These are phyloP conservation scores for Eucalyptus sideroxylon DNA, from an alignment of 345 rosid genomes.

Conservation along the genomic window DNA sequence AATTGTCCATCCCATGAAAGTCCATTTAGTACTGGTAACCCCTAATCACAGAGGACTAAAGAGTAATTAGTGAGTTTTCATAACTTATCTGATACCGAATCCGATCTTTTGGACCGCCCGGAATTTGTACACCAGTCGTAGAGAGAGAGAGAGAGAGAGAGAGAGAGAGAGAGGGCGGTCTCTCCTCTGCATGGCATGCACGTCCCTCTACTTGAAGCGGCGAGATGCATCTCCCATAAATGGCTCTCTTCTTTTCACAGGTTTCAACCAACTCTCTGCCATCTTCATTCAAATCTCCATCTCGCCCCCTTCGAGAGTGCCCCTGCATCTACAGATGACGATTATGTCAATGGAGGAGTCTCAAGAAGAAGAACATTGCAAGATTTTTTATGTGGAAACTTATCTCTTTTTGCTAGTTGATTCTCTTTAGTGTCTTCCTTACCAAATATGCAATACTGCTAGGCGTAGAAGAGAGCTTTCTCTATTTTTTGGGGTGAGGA, in stretches of 20 bases:
- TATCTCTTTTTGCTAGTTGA: background rate
- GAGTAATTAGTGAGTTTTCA: background rate
- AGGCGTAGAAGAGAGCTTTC: background rate
- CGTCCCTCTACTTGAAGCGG: background rate
- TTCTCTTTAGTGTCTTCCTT: background rate
- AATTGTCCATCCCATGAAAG: background rate
- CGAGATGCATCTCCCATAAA: background rate
- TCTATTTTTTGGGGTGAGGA: background rate
- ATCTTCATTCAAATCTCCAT: background rate
- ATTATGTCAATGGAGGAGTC: conserved; percentile 66
- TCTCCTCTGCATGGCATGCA: background rate
- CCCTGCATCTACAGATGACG: conserved; percentile 64
- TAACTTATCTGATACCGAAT: background rate
- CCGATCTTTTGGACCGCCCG: background rate
- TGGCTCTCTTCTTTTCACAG: background rate
- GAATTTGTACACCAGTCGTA: background rate
- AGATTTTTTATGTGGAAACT: conserved; percentile 49
- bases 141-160: background rate
- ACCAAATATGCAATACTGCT: background rate
- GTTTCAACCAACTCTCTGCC: background rate
- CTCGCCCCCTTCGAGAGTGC: background rate
- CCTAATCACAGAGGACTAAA: background rate
- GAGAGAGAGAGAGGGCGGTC: no score
- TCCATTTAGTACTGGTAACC: background rate
- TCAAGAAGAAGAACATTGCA: conserved; percentile 78